A percentile compares a stretch with the other conserved stretches of the same genome.
Conservation (phyloP, 176 grass and related monocot species). For the Elaeis guineensis region DNA sequence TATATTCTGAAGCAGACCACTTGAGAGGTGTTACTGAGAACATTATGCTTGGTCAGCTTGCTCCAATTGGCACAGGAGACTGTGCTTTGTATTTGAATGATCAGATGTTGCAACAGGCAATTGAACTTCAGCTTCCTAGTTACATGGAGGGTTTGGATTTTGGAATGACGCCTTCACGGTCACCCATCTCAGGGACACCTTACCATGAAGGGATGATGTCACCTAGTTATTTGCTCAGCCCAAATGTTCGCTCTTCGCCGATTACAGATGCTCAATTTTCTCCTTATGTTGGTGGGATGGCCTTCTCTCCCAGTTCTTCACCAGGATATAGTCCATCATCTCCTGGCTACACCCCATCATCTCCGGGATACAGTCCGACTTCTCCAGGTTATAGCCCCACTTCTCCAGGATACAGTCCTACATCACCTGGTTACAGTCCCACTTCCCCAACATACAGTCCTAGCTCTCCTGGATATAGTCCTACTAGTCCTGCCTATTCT, state of each 20-base stretch:
- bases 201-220: slow-evolving; percentile 98
- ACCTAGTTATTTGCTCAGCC: slow-evolving; percentile 79
- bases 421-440: neutral
- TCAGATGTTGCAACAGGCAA: slow-evolving; percentile 89
- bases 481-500: slow-evolving; percentile 50
- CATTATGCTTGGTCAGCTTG: slow-evolving; percentile 93
- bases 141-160: slow-evolving; percentile 67
- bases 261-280: slow-evolving; percentile 85
- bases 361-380: slow-evolving; percentile 46
- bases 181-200: slow-evolving; percentile 70
- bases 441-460: neutral
- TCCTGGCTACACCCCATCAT: slow-evolving; percentile 56
- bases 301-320: slow-evolving; percentile 68
- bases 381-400: slow-evolving; percentile 20
- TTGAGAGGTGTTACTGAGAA: slow-evolving; percentile 93
- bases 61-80: slow-evolving; percentile 72
- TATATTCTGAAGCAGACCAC: slow-evolving; percentile 77
- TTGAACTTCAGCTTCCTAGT: slow-evolving; percentile 88
- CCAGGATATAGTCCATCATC: slow-evolving; percentile 74
- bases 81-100: slow-evolving; percentile 85
- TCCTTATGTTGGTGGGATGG: slow-evolving; percentile 87
- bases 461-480: slow-evolving; percentile 22
- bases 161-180: slow-evolving; percentile 64
- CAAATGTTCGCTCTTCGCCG: slow-evolving; percentile 78
- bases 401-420: slow-evolving; percentile 12